These are phyloP conservation scores for Leccinum longicurvipes DNA, from an alignment of 768 basidiomycete genomes.

Conservation along the genomic window DNA sequence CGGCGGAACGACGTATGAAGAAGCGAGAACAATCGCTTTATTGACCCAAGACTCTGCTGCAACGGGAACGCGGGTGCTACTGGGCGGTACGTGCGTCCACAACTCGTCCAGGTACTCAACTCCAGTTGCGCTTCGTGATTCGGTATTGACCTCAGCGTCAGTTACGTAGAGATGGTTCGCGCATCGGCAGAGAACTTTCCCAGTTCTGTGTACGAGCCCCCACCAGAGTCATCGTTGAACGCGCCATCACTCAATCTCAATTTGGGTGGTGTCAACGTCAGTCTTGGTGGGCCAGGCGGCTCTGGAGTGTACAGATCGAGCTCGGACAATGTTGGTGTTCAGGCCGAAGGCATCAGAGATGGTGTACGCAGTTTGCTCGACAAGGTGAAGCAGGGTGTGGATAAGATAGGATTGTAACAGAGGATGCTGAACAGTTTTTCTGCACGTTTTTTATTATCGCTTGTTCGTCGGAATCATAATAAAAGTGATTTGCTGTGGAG, in stretches of 20 bases:
- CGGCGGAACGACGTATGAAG: constrained; percentile 95
- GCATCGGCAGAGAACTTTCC: constrained; percentile 63
- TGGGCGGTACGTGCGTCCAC: constrained; percentile 94
- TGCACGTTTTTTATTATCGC: neutral
- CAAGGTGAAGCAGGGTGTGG: constrained; percentile 85
- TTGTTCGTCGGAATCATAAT: neutral
- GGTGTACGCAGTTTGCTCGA: constrained; percentile 85
- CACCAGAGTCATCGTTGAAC: constrained; percentile 66
- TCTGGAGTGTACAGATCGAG: constrained; percentile 83
- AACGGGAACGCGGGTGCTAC: constrained; percentile 70
- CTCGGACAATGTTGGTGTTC: constrained; percentile 67
- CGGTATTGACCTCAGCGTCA: constrained; percentile 29
- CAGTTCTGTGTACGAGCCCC: constrained; percentile 67
- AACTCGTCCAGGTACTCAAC: constrained; percentile 80
- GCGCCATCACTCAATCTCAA: constrained; percentile 87
- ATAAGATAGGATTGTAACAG: constrained; percentile 43
- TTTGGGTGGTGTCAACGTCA: constrained; percentile 89
- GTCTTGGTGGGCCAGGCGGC: constrained; percentile 82
- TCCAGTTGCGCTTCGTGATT: neutral
- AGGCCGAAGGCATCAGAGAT: constrained; percentile 86
- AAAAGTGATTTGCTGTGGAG: neutral
- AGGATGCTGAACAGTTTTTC: neutral
- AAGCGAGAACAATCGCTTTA: constrained; percentile 79
- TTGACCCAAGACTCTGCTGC: constrained; percentile 77
- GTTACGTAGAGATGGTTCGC: constrained; percentile 88